These are phyloP conservation scores for Protea cynaroides DNA, from an alignment of 164 flowering plant species.

Conservation along the genomic window DNA sequence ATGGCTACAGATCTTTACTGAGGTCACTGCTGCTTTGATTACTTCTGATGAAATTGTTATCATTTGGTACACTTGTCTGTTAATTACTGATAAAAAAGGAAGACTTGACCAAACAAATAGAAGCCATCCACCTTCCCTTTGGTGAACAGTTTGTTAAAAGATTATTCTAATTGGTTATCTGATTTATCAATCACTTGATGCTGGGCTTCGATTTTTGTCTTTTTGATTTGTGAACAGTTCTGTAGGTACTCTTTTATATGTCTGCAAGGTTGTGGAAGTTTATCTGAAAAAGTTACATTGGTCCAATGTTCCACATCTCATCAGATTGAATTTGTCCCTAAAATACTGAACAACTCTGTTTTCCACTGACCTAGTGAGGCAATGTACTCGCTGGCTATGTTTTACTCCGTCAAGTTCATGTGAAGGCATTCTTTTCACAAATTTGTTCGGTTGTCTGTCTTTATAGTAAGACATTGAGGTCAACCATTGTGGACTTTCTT, in stretches of 20 bases:
- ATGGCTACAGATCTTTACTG: background rate
- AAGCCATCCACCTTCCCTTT: background rate
- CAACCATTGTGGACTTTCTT: too few relatives aligned
- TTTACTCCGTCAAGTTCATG: background rate
- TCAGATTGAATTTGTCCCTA: background rate
- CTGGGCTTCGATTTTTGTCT: background rate
- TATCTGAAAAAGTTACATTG: background rate
- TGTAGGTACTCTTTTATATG: background rate
- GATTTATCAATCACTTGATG: background rate
- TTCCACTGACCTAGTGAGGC: background rate
- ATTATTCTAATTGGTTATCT: too few relatives aligned
- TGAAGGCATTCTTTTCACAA: background rate
- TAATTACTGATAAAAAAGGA: background rate
- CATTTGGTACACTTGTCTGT: background rate
- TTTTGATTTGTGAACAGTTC: too few relatives aligned
- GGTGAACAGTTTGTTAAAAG: background rate
- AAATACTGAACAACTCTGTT: background rate
- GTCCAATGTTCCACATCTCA: background rate
- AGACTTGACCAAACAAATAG: background rate
- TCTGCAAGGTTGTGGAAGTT: background rate
- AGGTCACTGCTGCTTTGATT: constrained; percentile 14
- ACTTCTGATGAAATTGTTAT: background rate
- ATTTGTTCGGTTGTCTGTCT: background rate
- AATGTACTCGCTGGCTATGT: background rate
- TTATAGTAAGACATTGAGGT: background rate